A percentile compares a stretch with the other conserved stretches of the same genome.
These are phyloP conservation scores for Ajuga reptans DNA, from an alignment of 305 asterid species.

Conservation along the genomic window DNA sequence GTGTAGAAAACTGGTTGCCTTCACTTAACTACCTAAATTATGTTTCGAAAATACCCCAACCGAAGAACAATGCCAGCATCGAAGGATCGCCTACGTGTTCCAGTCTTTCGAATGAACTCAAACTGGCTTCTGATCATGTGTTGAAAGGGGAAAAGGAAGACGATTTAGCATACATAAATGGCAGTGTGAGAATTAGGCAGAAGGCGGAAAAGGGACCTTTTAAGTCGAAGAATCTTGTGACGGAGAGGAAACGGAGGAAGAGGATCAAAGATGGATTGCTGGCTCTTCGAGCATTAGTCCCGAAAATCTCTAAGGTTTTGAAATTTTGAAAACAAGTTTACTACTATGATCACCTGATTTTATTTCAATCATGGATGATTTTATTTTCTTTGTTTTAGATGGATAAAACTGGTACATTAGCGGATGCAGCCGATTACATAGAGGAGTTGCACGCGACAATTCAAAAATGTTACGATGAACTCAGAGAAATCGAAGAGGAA, in stretches of 20 bases:
- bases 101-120: conserved; percentile 37
- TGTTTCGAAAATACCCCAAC: conserved; percentile 27
- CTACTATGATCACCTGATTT: background rate
- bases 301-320: conserved; percentile 70
- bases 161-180: conserved; percentile 16
- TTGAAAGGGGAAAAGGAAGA: conserved; percentile 23
- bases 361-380: background rate
- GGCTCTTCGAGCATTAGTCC: conserved; percentile 75
- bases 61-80: conserved; percentile 34
- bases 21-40: conserved; percentile 13
- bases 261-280: conserved; percentile 60
- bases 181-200: conserved; percentile 17
- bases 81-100: conserved; percentile 63
- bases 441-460: conserved; percentile 39
- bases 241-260: conserved; percentile 77
- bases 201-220: conserved; percentile 35
- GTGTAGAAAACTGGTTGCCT: conserved; percentile 24
- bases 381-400: conserved; percentile 42
- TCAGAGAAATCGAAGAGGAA: conserved; percentile 34
- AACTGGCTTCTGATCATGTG: conserved; percentile 16
- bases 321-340: background rate
- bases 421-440: conserved; percentile 65
- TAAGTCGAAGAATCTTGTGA: conserved; percentile 69
- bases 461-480: conserved; percentile 34
- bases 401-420: conserved; percentile 53